Evolutionary conservation across 495 filamentous ascomycete species (phyloP).

Genomic region (Podospora comata): DNA sequence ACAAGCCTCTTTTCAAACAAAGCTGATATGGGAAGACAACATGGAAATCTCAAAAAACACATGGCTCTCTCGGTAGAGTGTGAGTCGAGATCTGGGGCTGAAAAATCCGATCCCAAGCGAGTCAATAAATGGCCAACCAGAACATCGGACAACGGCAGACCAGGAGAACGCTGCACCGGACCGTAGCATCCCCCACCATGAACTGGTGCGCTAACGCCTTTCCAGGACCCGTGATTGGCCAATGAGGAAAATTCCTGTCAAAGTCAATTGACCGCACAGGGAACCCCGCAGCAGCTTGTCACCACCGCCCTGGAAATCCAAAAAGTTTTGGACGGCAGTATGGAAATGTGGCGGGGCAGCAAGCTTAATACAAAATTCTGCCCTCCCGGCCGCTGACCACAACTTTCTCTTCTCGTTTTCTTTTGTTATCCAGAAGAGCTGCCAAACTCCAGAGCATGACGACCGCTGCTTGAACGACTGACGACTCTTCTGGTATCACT

Average conservation of each 20-base stretch:
- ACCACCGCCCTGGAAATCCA: constrained; percentile 13
- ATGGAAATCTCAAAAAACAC: background rate
- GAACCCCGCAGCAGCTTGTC: constrained; percentile 25
- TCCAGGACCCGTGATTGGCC: constrained; percentile 24
- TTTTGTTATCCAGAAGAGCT: constrained; percentile 21
- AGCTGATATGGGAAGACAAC: background rate
- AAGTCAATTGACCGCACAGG: constrained; percentile 14
- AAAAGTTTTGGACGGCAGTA: constrained; percentile 26
- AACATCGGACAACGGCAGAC: constrained; percentile 2
- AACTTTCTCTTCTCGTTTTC: constrained; percentile 10
- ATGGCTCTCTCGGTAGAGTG: background rate
- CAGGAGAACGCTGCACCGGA: constrained; percentile 12
- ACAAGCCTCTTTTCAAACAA: background rate
- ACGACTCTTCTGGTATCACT: constrained; percentile 16
- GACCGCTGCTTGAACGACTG: constrained; percentile 2
- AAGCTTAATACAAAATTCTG: constrained; percentile 22
- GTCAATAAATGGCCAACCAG: constrained; percentile 11
- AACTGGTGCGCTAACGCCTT: constrained; percentile 8
- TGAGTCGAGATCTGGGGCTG: constrained; percentile 13
- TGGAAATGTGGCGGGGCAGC: constrained; percentile 23
- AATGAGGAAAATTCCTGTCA: constrained; percentile 17
- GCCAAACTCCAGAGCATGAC: constrained; percentile 17
- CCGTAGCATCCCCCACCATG: constrained; percentile 12
- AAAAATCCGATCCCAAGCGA: constrained; percentile 22
- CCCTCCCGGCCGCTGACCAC: constrained; percentile 1